Conservation (phyloP, 169 alveolate species). For the Plasmodium reichenowi region DNA sequence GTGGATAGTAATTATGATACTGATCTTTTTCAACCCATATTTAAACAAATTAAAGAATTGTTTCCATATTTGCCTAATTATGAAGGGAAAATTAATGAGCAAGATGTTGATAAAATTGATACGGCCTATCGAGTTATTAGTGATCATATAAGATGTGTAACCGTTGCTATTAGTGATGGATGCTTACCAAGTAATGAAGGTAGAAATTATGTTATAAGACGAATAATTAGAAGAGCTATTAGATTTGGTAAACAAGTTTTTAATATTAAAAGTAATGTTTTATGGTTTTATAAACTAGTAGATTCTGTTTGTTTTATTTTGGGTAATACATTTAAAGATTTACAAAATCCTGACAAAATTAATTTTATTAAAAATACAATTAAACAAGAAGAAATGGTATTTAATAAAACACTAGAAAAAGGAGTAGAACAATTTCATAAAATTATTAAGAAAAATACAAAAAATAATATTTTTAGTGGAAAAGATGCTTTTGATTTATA, state of each 20-base stretch:
- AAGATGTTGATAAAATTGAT: conserved; percentile 88
- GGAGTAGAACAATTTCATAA: conserved; percentile 88
- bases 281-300: conserved; percentile 91
- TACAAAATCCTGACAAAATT: conserved; percentile 84
- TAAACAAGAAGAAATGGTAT: conserved; percentile 90
- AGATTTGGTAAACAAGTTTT: conserved; percentile 89
- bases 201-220: conserved; percentile 92
- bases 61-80: conserved; percentile 85
- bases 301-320: conserved; percentile 87
- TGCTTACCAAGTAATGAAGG: conserved; percentile 95
- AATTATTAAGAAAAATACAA: conserved; percentile 58
- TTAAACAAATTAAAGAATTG: conserved; percentile 87
- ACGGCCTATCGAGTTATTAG: conserved; percentile 95
- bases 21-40: conserved; percentile 91
- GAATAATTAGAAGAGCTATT: conserved; percentile 94
- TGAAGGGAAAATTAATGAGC: conserved; percentile 90
- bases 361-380: conserved; percentile 87
- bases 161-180: conserved; percentile 94
- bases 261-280: conserved; percentile 82
- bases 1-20: conserved; percentile 93
- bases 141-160: conserved; percentile 94
- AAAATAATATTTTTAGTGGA: conserved; percentile 80
- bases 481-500: conserved; percentile 91
- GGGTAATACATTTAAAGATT: conserved; percentile 89
- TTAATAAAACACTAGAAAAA: conserved; percentile 89